These are phyloP conservation scores for Vitis hybrid DNA, from an alignment of 177 flowering plant species.

Conservation along the genomic window DNA sequence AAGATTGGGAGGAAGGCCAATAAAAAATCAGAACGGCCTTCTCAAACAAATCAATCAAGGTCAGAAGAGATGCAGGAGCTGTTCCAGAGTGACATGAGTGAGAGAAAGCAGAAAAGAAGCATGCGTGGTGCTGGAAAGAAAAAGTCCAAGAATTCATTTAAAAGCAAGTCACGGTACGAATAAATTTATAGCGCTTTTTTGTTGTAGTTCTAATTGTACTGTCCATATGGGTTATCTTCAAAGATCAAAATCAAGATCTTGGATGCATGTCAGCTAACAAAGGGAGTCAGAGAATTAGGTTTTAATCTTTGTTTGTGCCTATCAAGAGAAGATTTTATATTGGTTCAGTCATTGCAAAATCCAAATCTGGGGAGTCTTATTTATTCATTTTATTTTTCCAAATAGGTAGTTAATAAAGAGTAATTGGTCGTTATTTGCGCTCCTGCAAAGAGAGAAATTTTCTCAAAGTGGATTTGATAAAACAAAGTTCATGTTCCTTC, in stretches of 20 bases:
- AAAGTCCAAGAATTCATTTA: slow-evolving; percentile 68
- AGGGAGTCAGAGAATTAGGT: neutral
- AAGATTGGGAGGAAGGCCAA: slow-evolving; percentile 35
- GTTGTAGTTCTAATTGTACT: neutral
- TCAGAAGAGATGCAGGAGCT: slow-evolving; percentile 78
- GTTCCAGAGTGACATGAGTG: slow-evolving; percentile 81
- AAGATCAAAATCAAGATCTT: neutral
- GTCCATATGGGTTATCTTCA: neutral
- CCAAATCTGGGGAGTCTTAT: too few relatives aligned
- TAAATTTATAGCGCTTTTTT: neutral
- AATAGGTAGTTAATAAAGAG: too few relatives aligned
- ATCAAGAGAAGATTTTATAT: neutral
- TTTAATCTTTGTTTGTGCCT: neutral
- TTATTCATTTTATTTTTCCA: too few relatives aligned
- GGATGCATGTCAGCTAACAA: neutral
- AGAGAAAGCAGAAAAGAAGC: slow-evolving; percentile 48
- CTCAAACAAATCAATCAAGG: slow-evolving; percentile 50
- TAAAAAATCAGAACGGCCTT: slow-evolving; percentile 37
- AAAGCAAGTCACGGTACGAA: slow-evolving; percentile 89
- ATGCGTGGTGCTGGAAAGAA: slow-evolving; percentile 36
- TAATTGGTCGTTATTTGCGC: too few relatives aligned
- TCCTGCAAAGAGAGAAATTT: too few relatives aligned
- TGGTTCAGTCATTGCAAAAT: neutral
- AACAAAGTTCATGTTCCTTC: too few relatives aligned
- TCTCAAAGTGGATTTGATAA: too few relatives aligned